Base-by-base conservation (phyloP, 805 yeast genomes). In the Yamadazyma paraphyllophila region DNA sequence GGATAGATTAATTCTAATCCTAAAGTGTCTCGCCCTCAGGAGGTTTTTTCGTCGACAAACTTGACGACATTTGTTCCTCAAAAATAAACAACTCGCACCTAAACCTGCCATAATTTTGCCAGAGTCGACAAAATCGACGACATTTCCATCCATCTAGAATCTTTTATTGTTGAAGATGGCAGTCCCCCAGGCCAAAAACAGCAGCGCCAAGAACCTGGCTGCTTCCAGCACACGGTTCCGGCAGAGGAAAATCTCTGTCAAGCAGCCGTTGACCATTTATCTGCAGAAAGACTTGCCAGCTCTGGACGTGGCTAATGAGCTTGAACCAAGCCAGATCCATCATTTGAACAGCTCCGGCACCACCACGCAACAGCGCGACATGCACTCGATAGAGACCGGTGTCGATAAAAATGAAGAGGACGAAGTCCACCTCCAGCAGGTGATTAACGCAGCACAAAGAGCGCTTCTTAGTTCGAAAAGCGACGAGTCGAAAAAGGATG, bases 341-440 rank as follows among this genome's bases (percentile, higher is more conserved):
- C 77, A 71, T 52, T 58, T 71, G 34, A 68, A 60, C 49, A 58
- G 57, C 36, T 78, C 82, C 20, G 87, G 81, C 45, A 14, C 20
- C 10, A 11, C 32, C 13, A 86, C 81, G 47, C 86, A 83, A 56
- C 96, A 86, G 62, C 80, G 98, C 36, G 97, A 92, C 52, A 67
- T 88, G 26, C 89, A 88, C 57, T 88, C 89, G 50, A 80, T 94
- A 36, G 99, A 94, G 58, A 92, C 98, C 6, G 99, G 99, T 67
- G 99, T 94, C 35, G 99, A 94, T 60, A 94, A 94, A 63, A 89
- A 87, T 55, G 99, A 94, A 66, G 99, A 94, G 66, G 96, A 89
- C 56, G 99, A 94, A 65, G 94, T 88, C 35, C 99, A 94, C 78
- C 74, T 94, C 51, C 96, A 92, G 63, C 88, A 85, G 51, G 97